phyloP scores from a whole-genome alignment of 805 yeast species.

The Sugiyamaella smithiae region DNA sequence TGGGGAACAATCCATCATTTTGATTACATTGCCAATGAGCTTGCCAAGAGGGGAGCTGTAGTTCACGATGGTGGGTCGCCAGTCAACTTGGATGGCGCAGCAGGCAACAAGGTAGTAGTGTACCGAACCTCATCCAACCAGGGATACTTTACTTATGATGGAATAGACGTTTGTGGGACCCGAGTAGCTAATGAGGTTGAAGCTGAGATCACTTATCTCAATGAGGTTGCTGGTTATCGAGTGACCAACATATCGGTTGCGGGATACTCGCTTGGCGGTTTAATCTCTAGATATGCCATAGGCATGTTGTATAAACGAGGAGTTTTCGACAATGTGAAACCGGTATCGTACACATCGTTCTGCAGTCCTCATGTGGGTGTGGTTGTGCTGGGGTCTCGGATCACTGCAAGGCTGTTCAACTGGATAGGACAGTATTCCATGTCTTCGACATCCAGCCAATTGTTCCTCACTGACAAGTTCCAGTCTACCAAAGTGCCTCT shows the following conservation, averaged over 20 bases:
- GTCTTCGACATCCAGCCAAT: constrained; percentile 71
- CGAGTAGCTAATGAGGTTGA: constrained; percentile 68
- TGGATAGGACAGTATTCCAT: constrained; percentile 59
- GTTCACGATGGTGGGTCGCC: constrained; percentile 17
- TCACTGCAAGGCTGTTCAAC: constrained; percentile 56
- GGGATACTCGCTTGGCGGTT: constrained; percentile 90
- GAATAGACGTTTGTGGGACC: constrained; percentile 79
- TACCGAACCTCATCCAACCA: constrained; percentile 58
- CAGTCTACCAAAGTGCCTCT: constrained; percentile 44
- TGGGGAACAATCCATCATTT: constrained; percentile 79
- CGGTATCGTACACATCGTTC: constrained; percentile 60
- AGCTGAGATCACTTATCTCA: constrained; percentile 34
- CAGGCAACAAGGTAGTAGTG: constrained; percentile 37
- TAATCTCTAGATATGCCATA: constrained; percentile 74
- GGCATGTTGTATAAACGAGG: constrained; percentile 61
- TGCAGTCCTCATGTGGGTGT: constrained; percentile 71
- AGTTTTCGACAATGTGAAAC: constrained; percentile 52
- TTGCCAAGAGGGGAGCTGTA: constrained; percentile 34
- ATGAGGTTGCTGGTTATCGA: constrained; percentile 16
- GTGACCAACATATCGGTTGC: constrained; percentile 71
- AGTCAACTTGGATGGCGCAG: constrained; percentile 5
- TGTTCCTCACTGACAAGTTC: constrained; percentile 47
- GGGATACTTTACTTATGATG: constrained; percentile 81
- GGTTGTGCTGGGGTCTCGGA: constrained; percentile 51
- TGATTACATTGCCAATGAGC: constrained; percentile 52